A percentile compares a stretch with the other conserved stretches of the same genome.
These are phyloP conservation scores for Phytophthora citricola DNA, from an alignment of 352 stramenopile genomes.

Conservation along the genomic window DNA sequence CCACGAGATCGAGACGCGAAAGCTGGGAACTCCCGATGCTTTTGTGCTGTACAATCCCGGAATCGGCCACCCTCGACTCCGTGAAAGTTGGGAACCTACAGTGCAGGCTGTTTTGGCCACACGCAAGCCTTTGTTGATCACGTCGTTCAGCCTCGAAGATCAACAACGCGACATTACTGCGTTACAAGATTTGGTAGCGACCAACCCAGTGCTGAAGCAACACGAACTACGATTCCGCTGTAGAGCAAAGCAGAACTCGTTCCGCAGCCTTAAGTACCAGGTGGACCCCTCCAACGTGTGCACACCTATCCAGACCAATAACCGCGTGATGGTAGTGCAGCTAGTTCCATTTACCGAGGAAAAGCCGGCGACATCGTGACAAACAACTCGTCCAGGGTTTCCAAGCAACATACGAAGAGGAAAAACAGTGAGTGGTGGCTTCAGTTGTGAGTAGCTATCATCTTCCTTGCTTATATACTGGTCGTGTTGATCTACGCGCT, in stretches of 20 bases:
- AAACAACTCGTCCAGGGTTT: not conserved
- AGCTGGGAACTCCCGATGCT: conserved; percentile 43
- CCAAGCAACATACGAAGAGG: not conserved
- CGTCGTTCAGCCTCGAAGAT: conserved; percentile 69
- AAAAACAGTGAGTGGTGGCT: conserved; percentile 1
- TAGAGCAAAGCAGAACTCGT: conserved; percentile 61
- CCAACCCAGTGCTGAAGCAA: conserved; percentile 14
- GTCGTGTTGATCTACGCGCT: conserved; percentile 23
- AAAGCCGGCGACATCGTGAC: conserved; percentile 10
- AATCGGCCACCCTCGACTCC: conserved; percentile 60
- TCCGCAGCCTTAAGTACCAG: conserved; percentile 67
- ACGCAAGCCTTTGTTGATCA: conserved; percentile 60
- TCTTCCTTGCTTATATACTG: conserved; percentile 26
- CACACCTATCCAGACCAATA: conserved; percentile 64
- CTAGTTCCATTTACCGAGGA: conserved; percentile 14
- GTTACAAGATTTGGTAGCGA: conserved; percentile 40
- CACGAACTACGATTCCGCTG: conserved; percentile 40
- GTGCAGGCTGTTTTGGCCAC: conserved; percentile 52
- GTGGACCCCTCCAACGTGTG: conserved; percentile 49
- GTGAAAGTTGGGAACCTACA: conserved; percentile 61
- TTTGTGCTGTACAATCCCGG: conserved; percentile 83
- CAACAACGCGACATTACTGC: conserved; percentile 62
- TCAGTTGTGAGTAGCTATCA: conserved; percentile 20
- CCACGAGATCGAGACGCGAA: conserved; percentile 42
- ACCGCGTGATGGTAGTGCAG: conserved; percentile 60